These are phyloP conservation scores for Mitragyna speciosa DNA, from an alignment of 257 asterid genomes.

Conservation along the genomic window DNA sequence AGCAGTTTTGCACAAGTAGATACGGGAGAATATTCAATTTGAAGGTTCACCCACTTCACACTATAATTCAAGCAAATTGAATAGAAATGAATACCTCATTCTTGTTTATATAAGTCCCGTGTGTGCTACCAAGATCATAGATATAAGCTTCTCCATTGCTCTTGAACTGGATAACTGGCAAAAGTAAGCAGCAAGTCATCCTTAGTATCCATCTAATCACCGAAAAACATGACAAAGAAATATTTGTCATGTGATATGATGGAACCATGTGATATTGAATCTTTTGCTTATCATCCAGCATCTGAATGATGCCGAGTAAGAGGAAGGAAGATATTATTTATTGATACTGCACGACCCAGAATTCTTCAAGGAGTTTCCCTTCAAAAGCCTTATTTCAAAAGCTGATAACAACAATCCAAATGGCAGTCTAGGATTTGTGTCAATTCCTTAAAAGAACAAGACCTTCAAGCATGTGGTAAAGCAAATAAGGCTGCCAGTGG, in stretches of 20 bases:
- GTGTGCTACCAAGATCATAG: slow-evolving; percentile 93
- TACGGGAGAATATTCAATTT: not conserved
- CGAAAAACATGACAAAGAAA: too few relatives aligned
- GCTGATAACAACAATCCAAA: not conserved
- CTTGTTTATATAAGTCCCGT: slow-evolving; percentile 88
- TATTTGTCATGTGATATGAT: not conserved
- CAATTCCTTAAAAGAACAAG: not conserved
- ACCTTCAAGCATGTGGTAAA: not conserved
- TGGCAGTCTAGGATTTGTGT: not conserved
- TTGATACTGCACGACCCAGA: not conserved
- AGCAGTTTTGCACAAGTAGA: not conserved
- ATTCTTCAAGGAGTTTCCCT: not conserved
- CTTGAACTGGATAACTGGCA: slow-evolving; percentile 86
- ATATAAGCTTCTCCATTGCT: slow-evolving; percentile 69
- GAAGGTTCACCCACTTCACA: not conserved
- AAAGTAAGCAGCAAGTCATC: slow-evolving; percentile 27
- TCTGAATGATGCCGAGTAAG: not conserved
- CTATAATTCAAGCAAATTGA: not conserved
- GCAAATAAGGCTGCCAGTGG: not conserved
- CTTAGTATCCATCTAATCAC: not conserved
- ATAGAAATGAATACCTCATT: slow-evolving; percentile 53
- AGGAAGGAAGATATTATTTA: not conserved
- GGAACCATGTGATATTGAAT: not conserved
- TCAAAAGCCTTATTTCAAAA: not conserved
- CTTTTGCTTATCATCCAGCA: not conserved